Base-by-base conservation (phyloP, 805 yeast genomes). In the Wickerhamomyces subpelliculosus region DNA sequence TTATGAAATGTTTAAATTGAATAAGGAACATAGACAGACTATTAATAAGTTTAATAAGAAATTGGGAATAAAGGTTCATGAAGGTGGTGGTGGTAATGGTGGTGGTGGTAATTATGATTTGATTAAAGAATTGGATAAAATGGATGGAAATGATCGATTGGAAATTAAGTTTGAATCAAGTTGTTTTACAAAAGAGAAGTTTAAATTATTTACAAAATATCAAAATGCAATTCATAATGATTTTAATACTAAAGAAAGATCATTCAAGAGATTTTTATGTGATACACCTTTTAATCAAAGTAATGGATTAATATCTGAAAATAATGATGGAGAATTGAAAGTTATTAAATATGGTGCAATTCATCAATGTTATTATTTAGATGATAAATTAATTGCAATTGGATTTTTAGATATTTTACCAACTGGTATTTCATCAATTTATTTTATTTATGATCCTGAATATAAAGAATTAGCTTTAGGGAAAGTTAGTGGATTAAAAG, bases 391-490 rank as follows among this genome's bases (percentile, higher is more conserved):
- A 17, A 73, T 84, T 29, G 96, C 90, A 1, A 61, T 88, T 26
- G 84, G 84, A 0, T 85, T 88, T 1, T 52, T 83, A 23, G 97
- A 88, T 57, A 62, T 88, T 17, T 57, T 89, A 25, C 95, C 95
- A 0, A 58, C 74, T 20, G 82, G 85, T 0, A 57, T 89, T 0
- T 86, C 96, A 0, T 79, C 95, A 0, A 89, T 89, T 1, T 88
- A 89, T 55, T 84, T 89, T 54, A 76, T 88, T 11, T 86, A 93
- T 84, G 89, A 87, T 53, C 93, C 94, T 0, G 89, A 78, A 38
- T 81, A 68, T 52, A 78, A 80, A 5, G 68, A 74, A 36, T 61
- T 79, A 47, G 80, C 85, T 0, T 57, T 88, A 23, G 97, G 97
- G 0, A 85, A 85, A 20, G 55, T 88, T 2, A 78, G 88, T 43